These are phyloP conservation scores for Eragrostis tef DNA, from an alignment of 202 grass and related monocot species.

Conservation along the genomic window DNA sequence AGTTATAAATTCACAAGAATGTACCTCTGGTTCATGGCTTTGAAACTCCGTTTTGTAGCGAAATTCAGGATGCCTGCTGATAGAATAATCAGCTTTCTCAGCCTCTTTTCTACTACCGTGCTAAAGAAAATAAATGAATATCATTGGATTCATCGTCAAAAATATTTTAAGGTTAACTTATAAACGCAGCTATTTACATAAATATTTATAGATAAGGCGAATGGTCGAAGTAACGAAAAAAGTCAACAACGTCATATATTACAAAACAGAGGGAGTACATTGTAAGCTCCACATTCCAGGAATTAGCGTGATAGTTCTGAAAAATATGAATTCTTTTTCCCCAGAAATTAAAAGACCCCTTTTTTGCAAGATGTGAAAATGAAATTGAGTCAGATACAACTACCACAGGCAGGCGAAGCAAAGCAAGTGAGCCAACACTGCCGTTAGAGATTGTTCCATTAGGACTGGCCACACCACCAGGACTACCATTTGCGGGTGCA, in stretches of 20 bases:
- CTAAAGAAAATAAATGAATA: slow-evolving; percentile 58
- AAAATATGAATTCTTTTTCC: not conserved
- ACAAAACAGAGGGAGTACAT: not conserved
- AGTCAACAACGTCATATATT: not conserved
- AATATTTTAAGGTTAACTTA: no score
- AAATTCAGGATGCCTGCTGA: slow-evolving; percentile 78
- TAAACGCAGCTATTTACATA: no score
- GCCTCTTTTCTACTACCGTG: slow-evolving; percentile 66
- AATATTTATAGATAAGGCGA: no score
- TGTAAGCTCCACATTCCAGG: slow-evolving; percentile 3
- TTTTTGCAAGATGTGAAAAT: slow-evolving; percentile 17
- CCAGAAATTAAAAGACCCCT: not conserved
- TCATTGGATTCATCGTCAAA: no score
- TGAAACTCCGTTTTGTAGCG: slow-evolving; percentile 95
- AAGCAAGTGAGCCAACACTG: slow-evolving; percentile 52
- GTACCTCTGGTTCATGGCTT: slow-evolving; percentile 96
- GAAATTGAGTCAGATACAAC: slow-evolving; percentile 62
- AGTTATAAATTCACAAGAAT: slow-evolving; percentile 35
- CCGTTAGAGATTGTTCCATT: slow-evolving; percentile 62
- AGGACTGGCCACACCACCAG: slow-evolving; percentile 39
- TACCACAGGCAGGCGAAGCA: slow-evolving; percentile 85
- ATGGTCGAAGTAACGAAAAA: no score
- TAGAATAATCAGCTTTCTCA: slow-evolving; percentile 79
- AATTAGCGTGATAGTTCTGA: slow-evolving; percentile 21
- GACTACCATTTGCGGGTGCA: slow-evolving; percentile 62